These are phyloP conservation scores for Pichia deserticola DNA, from an alignment of 805 yeast genomes.

Conservation along the genomic window DNA sequence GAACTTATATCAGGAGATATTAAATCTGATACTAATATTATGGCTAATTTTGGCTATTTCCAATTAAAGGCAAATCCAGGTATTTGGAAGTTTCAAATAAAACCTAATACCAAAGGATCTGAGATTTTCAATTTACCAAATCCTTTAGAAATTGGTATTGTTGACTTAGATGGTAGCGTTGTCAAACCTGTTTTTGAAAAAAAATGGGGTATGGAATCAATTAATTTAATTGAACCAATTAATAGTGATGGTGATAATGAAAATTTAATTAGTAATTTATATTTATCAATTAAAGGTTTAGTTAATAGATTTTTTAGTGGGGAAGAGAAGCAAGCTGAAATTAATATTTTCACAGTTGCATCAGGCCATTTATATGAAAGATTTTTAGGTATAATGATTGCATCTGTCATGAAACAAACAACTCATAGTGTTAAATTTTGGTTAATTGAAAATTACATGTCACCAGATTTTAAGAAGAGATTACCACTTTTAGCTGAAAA, in stretches of 20 bases:
- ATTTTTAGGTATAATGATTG: slow-evolving; percentile 69
- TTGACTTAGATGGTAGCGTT: slow-evolving; percentile 38
- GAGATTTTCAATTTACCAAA: slow-evolving; percentile 33
- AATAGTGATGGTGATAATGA: slow-evolving; percentile 3
- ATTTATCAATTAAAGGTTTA: not conserved
- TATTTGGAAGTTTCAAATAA: slow-evolving; percentile 45
- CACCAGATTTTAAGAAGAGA: slow-evolving; percentile 56
- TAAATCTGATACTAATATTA: slow-evolving; percentile 53
- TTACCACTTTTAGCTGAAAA: slow-evolving; percentile 52
- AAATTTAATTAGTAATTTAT: not conserved
- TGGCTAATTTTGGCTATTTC: slow-evolving; percentile 78
- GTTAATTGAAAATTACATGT: slow-evolving; percentile 76
- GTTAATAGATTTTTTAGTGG: not conserved
- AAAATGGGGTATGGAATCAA: slow-evolving; percentile 5
- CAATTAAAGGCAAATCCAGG: slow-evolving; percentile 77
- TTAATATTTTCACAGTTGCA: slow-evolving; percentile 76
- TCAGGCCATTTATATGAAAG: slow-evolving; percentile 77
- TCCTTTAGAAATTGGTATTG: slow-evolving; percentile 17
- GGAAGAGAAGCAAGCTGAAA: slow-evolving; percentile 42
- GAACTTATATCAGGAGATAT: slow-evolving; percentile 25
- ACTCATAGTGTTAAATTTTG: slow-evolving; percentile 69
- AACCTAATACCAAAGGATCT: slow-evolving; percentile 33
- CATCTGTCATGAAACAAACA: slow-evolving; percentile 63
- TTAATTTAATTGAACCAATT: slow-evolving; percentile 5
- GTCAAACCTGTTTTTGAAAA: slow-evolving; percentile 39